Evolutionary conservation across 2,329 filamentous ascomycete genomes (phyloP).

Genomic region (Fusarium heterosporum): DNA sequence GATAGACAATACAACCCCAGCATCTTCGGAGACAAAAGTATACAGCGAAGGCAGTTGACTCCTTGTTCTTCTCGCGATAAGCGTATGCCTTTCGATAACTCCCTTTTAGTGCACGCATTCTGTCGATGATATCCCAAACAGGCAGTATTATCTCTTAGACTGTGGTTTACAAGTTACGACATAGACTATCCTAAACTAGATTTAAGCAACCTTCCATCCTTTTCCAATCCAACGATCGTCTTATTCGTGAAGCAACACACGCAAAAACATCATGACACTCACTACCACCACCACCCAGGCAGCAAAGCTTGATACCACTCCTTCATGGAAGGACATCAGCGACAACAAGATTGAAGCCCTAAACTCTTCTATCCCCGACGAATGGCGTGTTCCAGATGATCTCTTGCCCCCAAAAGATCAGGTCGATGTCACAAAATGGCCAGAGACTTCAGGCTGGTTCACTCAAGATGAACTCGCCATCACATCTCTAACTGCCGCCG

Average conservation of each 20-base stretch:
- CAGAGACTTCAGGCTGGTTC: conserved; percentile 69
- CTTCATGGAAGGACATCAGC: conserved; percentile 33
- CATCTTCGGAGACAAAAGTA: conserved; percentile 9
- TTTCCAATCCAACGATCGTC: conserved; percentile 8
- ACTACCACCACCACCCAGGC: conserved; percentile 18
- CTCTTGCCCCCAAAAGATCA: conserved; percentile 62
- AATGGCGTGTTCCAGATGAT: conserved; percentile 67
- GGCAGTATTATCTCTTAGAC: conserved; percentile 23
- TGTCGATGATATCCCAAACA: conserved; percentile 2
- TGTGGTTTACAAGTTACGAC: not conserved
- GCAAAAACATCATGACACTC: conserved; percentile 19
- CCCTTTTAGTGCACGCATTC: no score
- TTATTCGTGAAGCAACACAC: not conserved
- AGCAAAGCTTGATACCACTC: conserved; percentile 21
- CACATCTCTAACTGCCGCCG: conserved; percentile 58
- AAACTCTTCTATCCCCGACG: conserved; percentile 62
- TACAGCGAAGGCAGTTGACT: not conserved
- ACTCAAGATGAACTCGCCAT: conserved; percentile 60
- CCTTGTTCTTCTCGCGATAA: conserved; percentile 24
- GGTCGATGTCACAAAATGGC: conserved; percentile 67
- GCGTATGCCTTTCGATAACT: not conserved
- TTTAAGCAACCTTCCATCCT: conserved; percentile 19
- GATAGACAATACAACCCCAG: not conserved
- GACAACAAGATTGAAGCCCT: conserved; percentile 36
- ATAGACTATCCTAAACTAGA: conserved; percentile 6